Evolutionary conservation across 106 monocot species (phyloP), one percentile per base, ranked within the genome.

Genomic region (Hemerocallis citrina): DNA sequence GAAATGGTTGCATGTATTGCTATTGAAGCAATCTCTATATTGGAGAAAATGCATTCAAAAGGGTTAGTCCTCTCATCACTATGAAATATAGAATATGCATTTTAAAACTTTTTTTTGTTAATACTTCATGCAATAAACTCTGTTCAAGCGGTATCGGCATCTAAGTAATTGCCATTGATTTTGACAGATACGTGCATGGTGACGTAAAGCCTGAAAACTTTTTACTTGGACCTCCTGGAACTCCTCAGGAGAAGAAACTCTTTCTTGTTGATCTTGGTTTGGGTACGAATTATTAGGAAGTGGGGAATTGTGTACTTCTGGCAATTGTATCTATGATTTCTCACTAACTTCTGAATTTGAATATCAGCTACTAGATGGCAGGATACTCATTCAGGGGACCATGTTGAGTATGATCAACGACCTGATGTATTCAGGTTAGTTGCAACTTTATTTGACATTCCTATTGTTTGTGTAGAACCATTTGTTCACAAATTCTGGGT

Each of bases 141-240:
- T n/a, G n/a, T n/a, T n/a, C n/a, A n/a, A n/a, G n/a, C n/a, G n/a
- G n/a, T n/a, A n/a, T n/a, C n/a, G n/a, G n/a, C n/a, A n/a, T n/a
- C n/a, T n/a, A n/a, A n/a, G 34, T 20, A 34, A 12, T 40, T 25
- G 51, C 31, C 6, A 52, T 37, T 61, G 1, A 9, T 55, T 55
- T 55, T 64, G 39, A 21, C 62, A 95, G 95, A 45, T 95, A 84
- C 81, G 90, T 95, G 60, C 95, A 95, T 73, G 95, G 95, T 27
- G 95, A 95, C 79, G 90, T 95, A 23, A 95, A 95, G 62, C 95
- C 95, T 38, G 95, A 95, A 56, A 95, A 95, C 63, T 86, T 95
- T 80, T 74, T 95, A 57, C 86, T 95, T 65, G 95, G 90, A 13
- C 82, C 83, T 61, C 73, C 83, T 60, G 83, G 89, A 7, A 90